Evolutionary conservation across 2,329 filamentous ascomycete genomes (phyloP), one percentile per base, ranked within the genome.

Genomic region (Ophiobolus disseminans): DNA sequence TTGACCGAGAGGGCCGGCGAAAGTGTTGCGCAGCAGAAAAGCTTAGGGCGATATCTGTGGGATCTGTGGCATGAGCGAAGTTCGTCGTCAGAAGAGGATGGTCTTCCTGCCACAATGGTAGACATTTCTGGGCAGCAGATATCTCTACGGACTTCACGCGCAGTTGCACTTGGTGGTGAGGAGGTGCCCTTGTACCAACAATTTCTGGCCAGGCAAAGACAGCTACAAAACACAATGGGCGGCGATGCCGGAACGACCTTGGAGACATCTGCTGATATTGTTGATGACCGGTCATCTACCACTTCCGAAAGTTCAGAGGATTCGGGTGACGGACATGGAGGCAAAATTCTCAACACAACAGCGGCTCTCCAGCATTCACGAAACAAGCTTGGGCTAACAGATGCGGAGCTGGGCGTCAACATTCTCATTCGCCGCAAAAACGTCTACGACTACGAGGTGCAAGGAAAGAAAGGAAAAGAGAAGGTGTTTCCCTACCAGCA

Each of bases 391-490:
- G 90, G 89, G 0, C 79, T 96, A 30, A 92, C 86, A 43, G 92
- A 97, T 59, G 90, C 93, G 57, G 94, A 97, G 61, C 80, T 97
- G 3, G 94, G 94, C 14, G 86, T 97, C 58, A 97, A 95, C 59
- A 85, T 99, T 38, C 79, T 99, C 8, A 81, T 97, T 31, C 90
- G 94, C 60, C 88, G 89, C 60, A 95, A 92, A 69, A 89, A 88
- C 11, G 86, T 95, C n/a, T 90, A 94, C 69, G 94, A 99, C 72
- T 99, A 90, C 61, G 91, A 97, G 66, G 88, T 97, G 1, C 83
- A 91, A 31, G 89, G 89, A 26, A 97, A 96, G 72, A 95, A 90
- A 68, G 94, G 94, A 3, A 84, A 92, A 45, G 94, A 99, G 68
- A 87, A 91, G 54, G 89, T 96, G 76, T 97, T 97, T 68, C 94